Conservation (phyloP, 768 basidiomycete genomes). For the Xerocomus brunneocitrinus region DNA sequence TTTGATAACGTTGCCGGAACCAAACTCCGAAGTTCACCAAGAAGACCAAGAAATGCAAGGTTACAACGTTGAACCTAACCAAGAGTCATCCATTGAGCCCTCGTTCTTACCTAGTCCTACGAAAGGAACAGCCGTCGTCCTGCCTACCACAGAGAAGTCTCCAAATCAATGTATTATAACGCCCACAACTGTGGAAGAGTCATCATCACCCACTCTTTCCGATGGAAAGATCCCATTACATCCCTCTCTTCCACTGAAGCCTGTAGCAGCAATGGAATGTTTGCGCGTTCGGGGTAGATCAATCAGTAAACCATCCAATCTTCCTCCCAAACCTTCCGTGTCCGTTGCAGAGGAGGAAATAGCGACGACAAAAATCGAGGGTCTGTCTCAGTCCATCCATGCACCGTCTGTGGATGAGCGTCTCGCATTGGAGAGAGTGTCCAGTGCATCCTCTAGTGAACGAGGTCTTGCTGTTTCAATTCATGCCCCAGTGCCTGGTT, state of each 20-base stretch:
- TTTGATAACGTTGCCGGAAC: constrained; percentile 55
- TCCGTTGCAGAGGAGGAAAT: constrained; percentile 10
- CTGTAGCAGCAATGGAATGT: constrained; percentile 25
- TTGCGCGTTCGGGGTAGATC: constrained; percentile 12
- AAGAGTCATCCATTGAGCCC: constrained; percentile 7
- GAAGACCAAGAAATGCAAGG: constrained; percentile 23
- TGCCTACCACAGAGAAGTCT: constrained; percentile 4
- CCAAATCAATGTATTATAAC: constrained; percentile 20
- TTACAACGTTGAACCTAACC: constrained; percentile 8
- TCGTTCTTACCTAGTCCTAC: constrained; percentile 5
- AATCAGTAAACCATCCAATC: constrained; percentile 9
- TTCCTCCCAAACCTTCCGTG: constrained; percentile 10
- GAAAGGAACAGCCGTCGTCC: neutral
- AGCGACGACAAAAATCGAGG: constrained; percentile 13
- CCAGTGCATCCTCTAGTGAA: constrained; percentile 22
- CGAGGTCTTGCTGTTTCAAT: constrained; percentile 50
- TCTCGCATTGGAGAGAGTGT: constrained; percentile 14
- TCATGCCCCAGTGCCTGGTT: constrained; percentile 44
- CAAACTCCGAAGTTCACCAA: constrained; percentile 25
- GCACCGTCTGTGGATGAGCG: constrained; percentile 18
- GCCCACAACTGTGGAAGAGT: constrained; percentile 6
- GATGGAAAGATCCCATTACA: constrained; percentile 32
- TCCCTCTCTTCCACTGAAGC: constrained; percentile 48
- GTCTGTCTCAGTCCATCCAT: constrained; percentile 28
- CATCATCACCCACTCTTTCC: constrained; percentile 5